Evolutionary conservation across 768 basidiomycete genomes (phyloP).

Genomic region (Boletus vermiculosoides): DNA sequence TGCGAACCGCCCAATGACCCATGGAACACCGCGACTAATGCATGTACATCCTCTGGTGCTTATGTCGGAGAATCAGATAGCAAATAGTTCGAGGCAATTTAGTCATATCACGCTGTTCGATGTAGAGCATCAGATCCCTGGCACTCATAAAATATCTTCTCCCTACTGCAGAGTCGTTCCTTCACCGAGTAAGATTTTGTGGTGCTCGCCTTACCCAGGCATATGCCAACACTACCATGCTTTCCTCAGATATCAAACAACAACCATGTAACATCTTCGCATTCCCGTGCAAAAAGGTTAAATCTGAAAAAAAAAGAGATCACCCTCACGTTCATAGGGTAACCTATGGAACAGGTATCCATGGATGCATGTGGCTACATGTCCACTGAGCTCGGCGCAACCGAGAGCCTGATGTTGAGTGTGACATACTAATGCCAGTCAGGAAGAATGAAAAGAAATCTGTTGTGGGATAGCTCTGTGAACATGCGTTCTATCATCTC

Average conservation of each 20-base stretch:
- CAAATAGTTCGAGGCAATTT: background rate
- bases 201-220: background rate
- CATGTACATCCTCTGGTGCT: background rate
- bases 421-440: background rate
- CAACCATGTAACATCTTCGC: no score
- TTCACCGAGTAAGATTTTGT: background rate
- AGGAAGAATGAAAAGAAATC: background rate
- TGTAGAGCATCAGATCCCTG: background rate
- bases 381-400: background rate
- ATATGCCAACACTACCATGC: background rate
- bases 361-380: background rate
- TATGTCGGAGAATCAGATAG: background rate
- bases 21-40: background rate
- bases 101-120: background rate
- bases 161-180: no score
- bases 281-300: background rate
- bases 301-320: background rate
- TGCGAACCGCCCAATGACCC: conserved; percentile 4
- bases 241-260: background rate
- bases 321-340: background rate
- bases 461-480: background rate
- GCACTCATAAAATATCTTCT: background rate
- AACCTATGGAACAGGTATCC: background rate
- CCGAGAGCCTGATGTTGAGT: background rate
- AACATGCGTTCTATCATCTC: background rate